Conservation (phyloP, 371 early-diverging fungal genomes). For the Apophysomyces ossiformis region DNA sequence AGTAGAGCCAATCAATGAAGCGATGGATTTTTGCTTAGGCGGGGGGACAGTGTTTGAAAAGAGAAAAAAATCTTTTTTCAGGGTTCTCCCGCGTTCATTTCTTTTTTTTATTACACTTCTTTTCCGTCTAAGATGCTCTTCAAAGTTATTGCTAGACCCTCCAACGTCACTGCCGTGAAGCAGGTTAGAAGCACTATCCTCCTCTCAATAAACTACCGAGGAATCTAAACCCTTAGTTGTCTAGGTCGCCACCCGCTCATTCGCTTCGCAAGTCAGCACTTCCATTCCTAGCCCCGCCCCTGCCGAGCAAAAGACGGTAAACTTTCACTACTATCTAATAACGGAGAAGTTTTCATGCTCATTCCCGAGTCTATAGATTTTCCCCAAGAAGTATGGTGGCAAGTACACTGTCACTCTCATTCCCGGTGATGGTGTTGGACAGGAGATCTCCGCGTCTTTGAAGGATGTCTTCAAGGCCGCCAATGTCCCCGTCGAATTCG, state of each 20-base stretch:
- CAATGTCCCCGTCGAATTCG: slow-evolving; percentile 92
- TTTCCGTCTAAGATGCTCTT: slow-evolving; percentile 30
- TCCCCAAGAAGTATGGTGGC: slow-evolving; percentile 59
- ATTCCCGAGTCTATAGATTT: slow-evolving; percentile 28
- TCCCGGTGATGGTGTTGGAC: slow-evolving; percentile 98
- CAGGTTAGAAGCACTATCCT: slow-evolving; percentile 20
- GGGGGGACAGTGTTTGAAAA: slow-evolving; percentile 8
- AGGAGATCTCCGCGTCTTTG: slow-evolving; percentile 88
- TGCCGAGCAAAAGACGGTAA: slow-evolving; percentile 51
- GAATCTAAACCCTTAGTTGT: background rate
- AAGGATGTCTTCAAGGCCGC: slow-evolving; percentile 93
- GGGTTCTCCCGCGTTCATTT: slow-evolving; percentile 13
- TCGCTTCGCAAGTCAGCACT: slow-evolving; percentile 43
- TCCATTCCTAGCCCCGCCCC: slow-evolving; percentile 52
- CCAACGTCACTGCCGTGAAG: slow-evolving; percentile 25
- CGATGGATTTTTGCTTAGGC: slow-evolving; percentile 5
- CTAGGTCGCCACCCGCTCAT: slow-evolving; percentile 36
- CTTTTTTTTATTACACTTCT: slow-evolving; percentile 16
- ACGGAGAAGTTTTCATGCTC: background rate
- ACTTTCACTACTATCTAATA: slow-evolving; percentile 8
- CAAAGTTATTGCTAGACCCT: slow-evolving; percentile 32
- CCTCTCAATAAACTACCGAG: background rate
- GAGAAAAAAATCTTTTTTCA: slow-evolving; percentile 4
- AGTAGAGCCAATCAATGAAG: slow-evolving; percentile 2
- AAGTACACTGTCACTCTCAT: slow-evolving; percentile 93